Evolutionary conservation across 495 filamentous ascomycete species (phyloP).

Genomic region (Hypoxylon trugodes): DNA sequence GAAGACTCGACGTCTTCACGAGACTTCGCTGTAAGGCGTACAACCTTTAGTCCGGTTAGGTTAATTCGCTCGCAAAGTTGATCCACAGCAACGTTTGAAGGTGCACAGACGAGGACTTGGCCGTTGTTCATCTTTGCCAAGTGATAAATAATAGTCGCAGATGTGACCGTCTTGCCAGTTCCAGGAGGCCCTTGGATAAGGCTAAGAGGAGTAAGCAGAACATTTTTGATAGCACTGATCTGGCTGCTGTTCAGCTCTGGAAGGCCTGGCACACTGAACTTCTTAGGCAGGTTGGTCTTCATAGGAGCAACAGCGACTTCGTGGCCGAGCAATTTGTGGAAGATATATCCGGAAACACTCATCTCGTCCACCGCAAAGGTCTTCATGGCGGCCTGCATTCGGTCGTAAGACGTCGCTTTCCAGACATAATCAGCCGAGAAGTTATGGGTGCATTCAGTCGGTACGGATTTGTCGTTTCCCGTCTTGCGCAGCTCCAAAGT

Average conservation of each 20-base stretch:
- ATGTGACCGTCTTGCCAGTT: slow-evolving; percentile 99
- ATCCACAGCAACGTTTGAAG: slow-evolving; percentile 98
- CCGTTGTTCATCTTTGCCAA: slow-evolving; percentile 94
- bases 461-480: slow-evolving; percentile 87
- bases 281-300: slow-evolving; percentile 96
- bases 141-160: slow-evolving; percentile 98
- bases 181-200: slow-evolving; percentile 97
- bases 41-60: slow-evolving; percentile 91
- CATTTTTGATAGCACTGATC: slow-evolving; percentile 95
- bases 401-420: slow-evolving; percentile 99
- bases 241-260: slow-evolving; percentile 96
- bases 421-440: slow-evolving; percentile 99
- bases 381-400: slow-evolving; percentile 99
- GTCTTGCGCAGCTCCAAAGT: slow-evolving; percentile 86
- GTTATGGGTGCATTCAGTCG: slow-evolving; percentile 96
- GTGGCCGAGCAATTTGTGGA: slow-evolving; percentile 95
- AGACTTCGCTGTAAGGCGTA: slow-evolving; percentile 98
- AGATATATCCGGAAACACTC: slow-evolving; percentile 99
- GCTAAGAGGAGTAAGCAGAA: slow-evolving; percentile 89
- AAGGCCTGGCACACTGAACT: slow-evolving; percentile 94
- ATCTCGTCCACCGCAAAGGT: slow-evolving; percentile 98
- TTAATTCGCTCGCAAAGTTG: slow-evolving; percentile 99
- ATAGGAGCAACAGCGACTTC: slow-evolving; percentile 95
- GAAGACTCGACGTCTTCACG: slow-evolving; percentile 98
- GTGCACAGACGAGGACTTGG: slow-evolving; percentile 95